Conservation (phyloP, 768 basidiomycete species). For the Neoboletus magnificus region DNA sequence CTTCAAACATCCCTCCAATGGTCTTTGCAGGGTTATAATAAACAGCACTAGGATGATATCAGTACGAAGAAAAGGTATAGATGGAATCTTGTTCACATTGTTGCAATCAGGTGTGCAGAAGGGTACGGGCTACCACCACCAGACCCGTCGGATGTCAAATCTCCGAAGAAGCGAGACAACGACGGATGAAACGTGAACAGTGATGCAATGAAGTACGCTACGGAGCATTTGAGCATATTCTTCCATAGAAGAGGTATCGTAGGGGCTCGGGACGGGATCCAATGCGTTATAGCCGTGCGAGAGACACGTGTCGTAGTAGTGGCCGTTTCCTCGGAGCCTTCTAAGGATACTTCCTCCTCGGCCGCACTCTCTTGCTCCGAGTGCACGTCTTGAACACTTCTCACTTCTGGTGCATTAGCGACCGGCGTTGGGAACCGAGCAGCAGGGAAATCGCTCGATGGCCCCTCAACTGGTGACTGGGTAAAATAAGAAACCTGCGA, state of each 20-base stretch:
- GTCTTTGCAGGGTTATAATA: constrained; percentile 96
- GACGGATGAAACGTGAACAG: constrained; percentile 88
- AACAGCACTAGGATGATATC: constrained; percentile 50
- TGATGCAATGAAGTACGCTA: constrained; percentile 87
- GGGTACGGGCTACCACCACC: constrained; percentile 56
- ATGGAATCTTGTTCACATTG: constrained; percentile 50
- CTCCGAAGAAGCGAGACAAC: constrained; percentile 67
- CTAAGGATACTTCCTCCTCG: constrained; percentile 15
- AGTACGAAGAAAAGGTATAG: background rate
- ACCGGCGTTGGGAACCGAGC: background rate
- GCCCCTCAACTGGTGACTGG: constrained; percentile 2
- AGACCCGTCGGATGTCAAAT: constrained; percentile 50
- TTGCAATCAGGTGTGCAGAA: constrained; percentile 89
- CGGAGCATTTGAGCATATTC: constrained; percentile 85
- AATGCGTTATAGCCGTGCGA: constrained; percentile 1
- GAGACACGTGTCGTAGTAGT: constrained; percentile 6
- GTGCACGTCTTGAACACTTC: background rate
- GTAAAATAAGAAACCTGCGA: background rate
- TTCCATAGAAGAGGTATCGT: constrained; percentile 50
- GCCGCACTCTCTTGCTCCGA: background rate
- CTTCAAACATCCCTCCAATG: constrained; percentile 88
- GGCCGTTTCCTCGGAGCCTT: constrained; percentile 12
- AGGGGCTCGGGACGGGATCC: constrained; percentile 27
- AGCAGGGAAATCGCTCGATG: background rate
- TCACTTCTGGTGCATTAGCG: background rate